phyloP scores from a whole-genome alignment of 116 monocot species.

The Posidonia oceanica region DNA sequence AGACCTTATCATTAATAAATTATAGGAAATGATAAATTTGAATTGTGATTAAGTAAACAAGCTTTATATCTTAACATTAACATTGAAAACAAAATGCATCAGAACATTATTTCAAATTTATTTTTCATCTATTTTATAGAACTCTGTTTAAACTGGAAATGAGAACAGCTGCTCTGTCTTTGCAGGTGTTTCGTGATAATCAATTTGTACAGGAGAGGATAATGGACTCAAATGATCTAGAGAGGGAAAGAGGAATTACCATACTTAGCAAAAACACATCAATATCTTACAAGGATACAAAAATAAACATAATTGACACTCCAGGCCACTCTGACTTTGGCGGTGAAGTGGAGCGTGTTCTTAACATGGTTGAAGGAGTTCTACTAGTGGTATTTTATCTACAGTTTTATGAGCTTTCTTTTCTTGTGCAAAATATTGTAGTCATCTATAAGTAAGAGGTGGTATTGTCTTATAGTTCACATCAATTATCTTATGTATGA shows the following conservation, averaged over 20 bases:
- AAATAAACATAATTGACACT: conserved; percentile 96
- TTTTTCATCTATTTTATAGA: background rate
- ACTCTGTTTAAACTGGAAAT: background rate
- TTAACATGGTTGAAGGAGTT: conserved; percentile 99
- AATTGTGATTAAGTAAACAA: no score
- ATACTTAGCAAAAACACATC: conserved; percentile 98
- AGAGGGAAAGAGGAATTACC: conserved; percentile 92
- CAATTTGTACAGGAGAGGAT: conserved; percentile 88
- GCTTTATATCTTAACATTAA: no score
- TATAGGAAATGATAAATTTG: no score
- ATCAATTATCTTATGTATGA: background rate
- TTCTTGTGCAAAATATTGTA: background rate
- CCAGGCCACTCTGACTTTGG: conserved; percentile 99
- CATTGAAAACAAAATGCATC: no score
- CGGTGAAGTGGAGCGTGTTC: conserved; percentile 93
- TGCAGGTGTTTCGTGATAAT: conserved; percentile 95
- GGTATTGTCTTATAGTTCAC: background rate
- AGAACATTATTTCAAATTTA: no score
- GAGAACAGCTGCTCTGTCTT: conserved; percentile 1
- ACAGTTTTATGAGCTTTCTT: background rate
- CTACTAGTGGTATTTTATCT: conserved; percentile 74
- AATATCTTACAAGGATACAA: conserved; percentile 79
- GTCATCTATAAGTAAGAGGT: background rate
- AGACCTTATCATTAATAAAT: no score
- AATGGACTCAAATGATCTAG: conserved; percentile 97